Conservation (phyloP, 306 rosid species). For the Senna tora region DNA sequence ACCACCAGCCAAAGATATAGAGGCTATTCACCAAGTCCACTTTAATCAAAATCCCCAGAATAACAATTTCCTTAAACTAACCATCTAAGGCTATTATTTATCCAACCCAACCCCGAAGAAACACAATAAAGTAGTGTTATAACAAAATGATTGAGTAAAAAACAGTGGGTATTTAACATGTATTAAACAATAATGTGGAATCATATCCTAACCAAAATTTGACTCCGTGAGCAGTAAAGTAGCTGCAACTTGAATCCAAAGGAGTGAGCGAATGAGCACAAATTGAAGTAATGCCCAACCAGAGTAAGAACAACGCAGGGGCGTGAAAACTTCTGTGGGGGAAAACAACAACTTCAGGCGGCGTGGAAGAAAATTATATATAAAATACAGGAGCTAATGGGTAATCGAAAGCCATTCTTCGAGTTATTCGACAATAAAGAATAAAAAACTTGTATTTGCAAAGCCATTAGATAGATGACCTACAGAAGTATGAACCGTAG, state of each 20-base stretch:
- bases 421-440: too few relatives aligned
- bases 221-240: slow-evolving; percentile 20
- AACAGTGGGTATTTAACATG: not conserved
- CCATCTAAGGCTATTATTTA: not conserved
- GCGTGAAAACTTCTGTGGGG: not conserved
- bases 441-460: not conserved
- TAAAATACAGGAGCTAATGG: not conserved
- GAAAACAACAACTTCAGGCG: not conserved
- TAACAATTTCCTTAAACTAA: not conserved
- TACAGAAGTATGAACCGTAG: not conserved
- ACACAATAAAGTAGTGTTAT: not conserved
- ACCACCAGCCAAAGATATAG: not conserved
- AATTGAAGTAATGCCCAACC: not conserved
- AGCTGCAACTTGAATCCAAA: slow-evolving; percentile 26
- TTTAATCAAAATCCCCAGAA: not conserved
- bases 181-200: not conserved
- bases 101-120: not conserved
- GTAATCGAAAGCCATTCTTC: slow-evolving; percentile 6
- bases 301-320: not conserved
- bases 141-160: not conserved
- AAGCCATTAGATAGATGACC: not conserved
- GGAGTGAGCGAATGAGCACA: not conserved
- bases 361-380: not conserved
- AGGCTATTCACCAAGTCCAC: not conserved
- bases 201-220: slow-evolving; percentile 12